Evolutionary conservation across 2,329 filamentous ascomycete species (phyloP), one percentile per base, ranked within the genome.

Genomic region (Monilinia fructicola): DNA sequence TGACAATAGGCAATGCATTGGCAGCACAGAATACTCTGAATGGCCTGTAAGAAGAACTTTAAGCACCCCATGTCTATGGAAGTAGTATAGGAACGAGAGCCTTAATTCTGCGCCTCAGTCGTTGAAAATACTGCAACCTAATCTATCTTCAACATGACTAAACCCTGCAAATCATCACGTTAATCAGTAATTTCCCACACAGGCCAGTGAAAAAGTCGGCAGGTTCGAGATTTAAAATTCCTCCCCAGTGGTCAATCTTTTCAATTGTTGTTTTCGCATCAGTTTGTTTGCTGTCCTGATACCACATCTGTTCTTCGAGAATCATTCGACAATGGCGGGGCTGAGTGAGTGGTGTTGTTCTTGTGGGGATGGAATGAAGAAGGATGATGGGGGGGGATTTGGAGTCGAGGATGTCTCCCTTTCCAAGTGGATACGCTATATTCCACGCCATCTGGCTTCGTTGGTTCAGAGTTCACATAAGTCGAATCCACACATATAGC

Each of bases 21-120:
- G 71, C 68, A 38, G 74, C 74, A 26, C 73, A 76, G 61, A 69
- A 72, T 67, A 73, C 63, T 23, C 54, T 76, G 48, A 76, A 76
- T 61, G 64, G 64, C 44, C 31, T 68, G 53, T 67, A 67, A 64
- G 66, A 54, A 61, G 54, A 38, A 54, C 21, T 65, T 54, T 35
- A 65, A 53, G 23, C 35, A 28, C 31, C 14, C n/a, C 31, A 53
- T 46, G 12, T 65, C 23, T 31, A 23, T 23, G 53, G 53, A 23
- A 61, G 58, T 50, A 50, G 58, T 61, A 61, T 61, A 61, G 58
- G 58, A 61, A 61, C 58, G 58, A 50, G 58, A 61, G 58, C 58
- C 58, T 26, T 3, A 48, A 50, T 61, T 10, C 23, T 71, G 68
- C 26, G 66, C 59, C 21, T 59, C 71, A 69, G 38, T n/a, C 58